Evolutionary conservation across 2,329 filamentous ascomycete genomes (phyloP).

Genomic region (Zymoseptoria brevis): DNA sequence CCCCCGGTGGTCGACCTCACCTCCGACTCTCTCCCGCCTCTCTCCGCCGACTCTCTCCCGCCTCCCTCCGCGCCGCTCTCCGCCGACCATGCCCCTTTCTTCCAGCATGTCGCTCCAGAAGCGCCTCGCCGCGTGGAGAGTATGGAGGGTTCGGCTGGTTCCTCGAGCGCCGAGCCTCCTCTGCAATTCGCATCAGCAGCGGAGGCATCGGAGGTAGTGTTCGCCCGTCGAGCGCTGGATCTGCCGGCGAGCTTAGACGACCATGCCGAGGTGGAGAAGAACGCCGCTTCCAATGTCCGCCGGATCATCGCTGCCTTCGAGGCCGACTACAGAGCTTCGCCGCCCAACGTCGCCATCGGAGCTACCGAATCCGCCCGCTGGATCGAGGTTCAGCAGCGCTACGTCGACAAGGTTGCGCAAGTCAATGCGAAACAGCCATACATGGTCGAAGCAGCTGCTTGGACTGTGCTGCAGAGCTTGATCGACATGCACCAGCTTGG

Average conservation of each 20-base stretch:
- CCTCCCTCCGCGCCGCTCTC: neutral
- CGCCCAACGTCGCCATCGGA: conserved; percentile 5
- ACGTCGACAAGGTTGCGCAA: conserved; percentile 10
- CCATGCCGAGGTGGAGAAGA: conserved; percentile 4
- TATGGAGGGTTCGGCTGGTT: neutral
- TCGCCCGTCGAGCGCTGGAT: neutral
- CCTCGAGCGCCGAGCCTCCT: neutral
- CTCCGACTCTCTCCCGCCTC: neutral
- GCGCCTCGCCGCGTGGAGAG: neutral
- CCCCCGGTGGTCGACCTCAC: neutral
- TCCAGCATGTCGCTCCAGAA: neutral
- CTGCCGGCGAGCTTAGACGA: conserved; percentile 4
- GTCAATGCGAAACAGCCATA: conserved; percentile 1
- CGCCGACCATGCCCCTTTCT: neutral
- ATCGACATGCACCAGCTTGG: conserved; percentile 10
- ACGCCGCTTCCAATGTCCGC: conserved; percentile 4
- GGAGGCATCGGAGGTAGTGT: neutral
- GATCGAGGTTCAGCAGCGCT: conserved; percentile 7
- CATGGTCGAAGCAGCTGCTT: conserved; percentile 9
- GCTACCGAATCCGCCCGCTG: conserved; percentile 5
- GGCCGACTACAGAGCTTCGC: neutral
- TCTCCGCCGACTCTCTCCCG: too few relatives aligned
- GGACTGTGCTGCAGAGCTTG: conserved; percentile 10
- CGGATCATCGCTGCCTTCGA: conserved; percentile 8
- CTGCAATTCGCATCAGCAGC: neutral